Evolutionary conservation across 306 rosid genomes (phyloP).

Genomic region (Malus fusca): DNA sequence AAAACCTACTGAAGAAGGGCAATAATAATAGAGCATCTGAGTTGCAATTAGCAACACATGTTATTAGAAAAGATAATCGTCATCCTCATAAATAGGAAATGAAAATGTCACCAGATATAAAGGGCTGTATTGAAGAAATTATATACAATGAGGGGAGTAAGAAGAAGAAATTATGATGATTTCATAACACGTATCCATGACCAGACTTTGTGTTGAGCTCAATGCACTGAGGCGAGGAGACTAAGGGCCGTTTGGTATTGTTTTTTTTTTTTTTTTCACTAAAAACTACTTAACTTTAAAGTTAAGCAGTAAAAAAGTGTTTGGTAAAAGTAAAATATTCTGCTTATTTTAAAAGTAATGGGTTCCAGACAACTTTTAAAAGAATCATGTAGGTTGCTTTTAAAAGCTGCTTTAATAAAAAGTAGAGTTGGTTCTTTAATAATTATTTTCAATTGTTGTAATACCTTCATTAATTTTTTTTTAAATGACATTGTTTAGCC

Average conservation of each 20-base stretch:
- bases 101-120: conserved; percentile 24
- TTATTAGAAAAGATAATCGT: conserved; percentile 19
- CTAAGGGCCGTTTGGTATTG: conserved; percentile 24
- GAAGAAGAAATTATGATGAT: not conserved
- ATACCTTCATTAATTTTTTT: too few relatives aligned
- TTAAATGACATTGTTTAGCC: too few relatives aligned
- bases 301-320: too few relatives aligned
- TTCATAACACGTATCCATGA: not conserved
- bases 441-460: too few relatives aligned
- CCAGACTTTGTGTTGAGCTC: conserved; percentile 9
- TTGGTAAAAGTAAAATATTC: too few relatives aligned
- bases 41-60: conserved; percentile 26
- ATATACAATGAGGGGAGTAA: conserved; percentile 14
- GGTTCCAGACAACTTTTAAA: too few relatives aligned
- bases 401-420: too few relatives aligned
- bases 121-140: conserved; percentile 6
- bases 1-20: not conserved
- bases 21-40: conserved; percentile 12
- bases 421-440: too few relatives aligned
- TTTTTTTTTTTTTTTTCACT: too few relatives aligned
- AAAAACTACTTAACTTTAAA: too few relatives aligned
- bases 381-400: too few relatives aligned
- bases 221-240: not conserved
- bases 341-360: too few relatives aligned
- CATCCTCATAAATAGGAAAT: conserved; percentile 14